Evolutionary conservation across 345 rosid species (phyloP).

Genomic region (Dimocarpus longan): DNA sequence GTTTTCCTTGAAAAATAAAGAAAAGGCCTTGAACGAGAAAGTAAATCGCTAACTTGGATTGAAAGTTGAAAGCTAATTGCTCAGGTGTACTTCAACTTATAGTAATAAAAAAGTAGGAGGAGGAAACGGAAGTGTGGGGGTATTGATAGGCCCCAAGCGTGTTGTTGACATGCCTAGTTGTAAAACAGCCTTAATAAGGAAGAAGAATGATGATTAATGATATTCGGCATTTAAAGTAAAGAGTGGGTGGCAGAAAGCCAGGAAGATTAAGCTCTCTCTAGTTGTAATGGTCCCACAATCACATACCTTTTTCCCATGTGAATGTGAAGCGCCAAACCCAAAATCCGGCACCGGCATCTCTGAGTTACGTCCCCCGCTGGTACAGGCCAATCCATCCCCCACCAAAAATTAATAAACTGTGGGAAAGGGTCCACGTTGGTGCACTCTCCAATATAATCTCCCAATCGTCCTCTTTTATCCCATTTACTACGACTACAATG

Average conservation of each 20-base stretch:
- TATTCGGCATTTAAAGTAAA: neutral
- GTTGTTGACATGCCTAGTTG: neutral
- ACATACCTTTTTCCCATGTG: neutral
- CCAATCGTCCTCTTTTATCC: no score
- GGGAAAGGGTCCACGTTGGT: no score
- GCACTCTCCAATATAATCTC: no score
- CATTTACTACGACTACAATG: no score
- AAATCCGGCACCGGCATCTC: no score
- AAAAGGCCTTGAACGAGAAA: no score
- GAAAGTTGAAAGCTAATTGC: no score
- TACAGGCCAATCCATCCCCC: neutral
- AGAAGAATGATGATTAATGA: slow-evolving; percentile 7
- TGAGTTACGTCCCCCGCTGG: no score
- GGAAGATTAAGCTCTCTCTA: neutral
- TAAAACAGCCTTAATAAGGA: slow-evolving; percentile 5
- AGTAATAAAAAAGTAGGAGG: neutral
- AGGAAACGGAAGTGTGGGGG: neutral
- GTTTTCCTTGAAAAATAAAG: no score
- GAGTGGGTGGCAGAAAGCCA: neutral
- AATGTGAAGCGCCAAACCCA: slow-evolving; percentile 9
- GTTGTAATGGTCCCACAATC: neutral
- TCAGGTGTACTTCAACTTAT: no score
- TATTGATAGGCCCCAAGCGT: neutral
- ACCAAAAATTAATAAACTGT: neutral
- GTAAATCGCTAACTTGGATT: no score